phyloP scores from a whole-genome alignment of 768 basidiomycete species.

The Candolleomyces aberdarensis region DNA sequence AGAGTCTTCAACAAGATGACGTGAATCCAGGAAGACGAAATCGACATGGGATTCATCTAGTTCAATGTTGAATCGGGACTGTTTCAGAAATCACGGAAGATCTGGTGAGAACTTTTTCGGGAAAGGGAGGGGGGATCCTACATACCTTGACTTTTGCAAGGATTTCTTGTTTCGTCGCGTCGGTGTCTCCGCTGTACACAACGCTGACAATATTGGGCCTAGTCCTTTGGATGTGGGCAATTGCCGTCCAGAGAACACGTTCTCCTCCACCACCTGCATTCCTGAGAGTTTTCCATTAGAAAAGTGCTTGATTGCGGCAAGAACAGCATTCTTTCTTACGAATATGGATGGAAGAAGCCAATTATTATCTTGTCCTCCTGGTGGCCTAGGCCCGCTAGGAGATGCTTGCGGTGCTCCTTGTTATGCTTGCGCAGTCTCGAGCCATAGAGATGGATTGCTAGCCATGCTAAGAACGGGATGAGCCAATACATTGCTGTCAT shows the following conservation, averaged over 20 bases:
- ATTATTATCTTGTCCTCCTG: slow-evolving; percentile 40
- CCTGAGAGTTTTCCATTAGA: slow-evolving; percentile 41
- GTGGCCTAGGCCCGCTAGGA: slow-evolving; percentile 25
- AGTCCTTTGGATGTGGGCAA: slow-evolving; percentile 68
- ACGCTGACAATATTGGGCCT: slow-evolving; percentile 66
- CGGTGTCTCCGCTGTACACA: slow-evolving; percentile 87
- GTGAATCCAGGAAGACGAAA: slow-evolving; percentile 76
- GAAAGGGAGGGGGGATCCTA: slow-evolving; percentile 12
- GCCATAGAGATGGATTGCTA: slow-evolving; percentile 16
- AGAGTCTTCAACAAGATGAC: slow-evolving; percentile 73
- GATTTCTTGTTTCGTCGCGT: slow-evolving; percentile 77
- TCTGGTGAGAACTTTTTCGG: neutral
- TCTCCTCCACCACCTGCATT: slow-evolving; percentile 98
- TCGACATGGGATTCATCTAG: slow-evolving; percentile 64
- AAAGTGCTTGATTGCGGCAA: slow-evolving; percentile 25
- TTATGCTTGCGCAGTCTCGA: slow-evolving; percentile 17
- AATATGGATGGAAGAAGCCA: slow-evolving; percentile 96
- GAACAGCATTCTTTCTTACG: slow-evolving; percentile 51
- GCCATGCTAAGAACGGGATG: slow-evolving; percentile 2
- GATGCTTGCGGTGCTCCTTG: slow-evolving; percentile 11
- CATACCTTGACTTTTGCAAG: slow-evolving; percentile 75
- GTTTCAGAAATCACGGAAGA: neutral
- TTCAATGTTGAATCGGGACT: slow-evolving; percentile 81
- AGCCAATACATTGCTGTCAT: too few relatives aligned
- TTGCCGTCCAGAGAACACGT: slow-evolving; percentile 90